These are phyloP conservation scores for Fusarium globosum DNA, from an alignment of 2,329 filamentous ascomycete genomes.

Conservation along the genomic window DNA sequence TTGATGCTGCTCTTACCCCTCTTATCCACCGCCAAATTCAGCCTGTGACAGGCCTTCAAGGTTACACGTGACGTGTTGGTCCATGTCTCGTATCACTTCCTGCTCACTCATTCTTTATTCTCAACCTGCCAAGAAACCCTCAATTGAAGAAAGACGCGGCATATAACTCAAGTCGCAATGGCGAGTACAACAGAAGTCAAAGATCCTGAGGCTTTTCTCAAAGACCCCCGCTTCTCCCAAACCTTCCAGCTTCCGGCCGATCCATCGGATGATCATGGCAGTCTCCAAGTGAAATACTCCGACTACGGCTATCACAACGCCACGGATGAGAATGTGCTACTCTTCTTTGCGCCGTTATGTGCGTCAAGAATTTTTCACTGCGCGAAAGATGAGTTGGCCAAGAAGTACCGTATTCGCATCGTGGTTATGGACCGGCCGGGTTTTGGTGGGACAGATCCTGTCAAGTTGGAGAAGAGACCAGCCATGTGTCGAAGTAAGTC, in stretches of 20 bases:
- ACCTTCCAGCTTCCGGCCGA: constrained; percentile 2
- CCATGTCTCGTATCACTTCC: neutral
- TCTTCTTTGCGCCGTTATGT: constrained; percentile 20
- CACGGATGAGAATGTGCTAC: constrained; percentile 16
- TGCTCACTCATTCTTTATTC: neutral
- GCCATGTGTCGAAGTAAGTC: constrained; percentile 15
- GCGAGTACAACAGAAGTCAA: neutral
- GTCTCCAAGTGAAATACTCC: constrained; percentile 8
- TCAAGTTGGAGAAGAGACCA: constrained; percentile 6
- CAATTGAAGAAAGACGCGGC: no score
- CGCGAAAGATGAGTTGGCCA: constrained; percentile 17
- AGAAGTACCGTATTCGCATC: constrained; percentile 16
- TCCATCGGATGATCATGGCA: neutral
- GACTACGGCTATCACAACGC: constrained; percentile 27
- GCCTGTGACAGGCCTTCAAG: neutral
- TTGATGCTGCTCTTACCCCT: neutral
- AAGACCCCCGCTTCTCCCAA: constrained; percentile 23
- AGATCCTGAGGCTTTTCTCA: neutral
- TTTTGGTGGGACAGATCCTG: constrained; percentile 12
- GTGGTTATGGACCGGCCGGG: constrained; percentile 19
- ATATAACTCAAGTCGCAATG: neutral
- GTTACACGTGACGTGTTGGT: neutral
- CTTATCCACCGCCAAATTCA: neutral
- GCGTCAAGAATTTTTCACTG: constrained; percentile 22
- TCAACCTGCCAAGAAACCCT: neutral